These are phyloP conservation scores for Zygotorulaspora sp. DNA, from an alignment of 805 yeast genomes.

Conservation along the genomic window DNA sequence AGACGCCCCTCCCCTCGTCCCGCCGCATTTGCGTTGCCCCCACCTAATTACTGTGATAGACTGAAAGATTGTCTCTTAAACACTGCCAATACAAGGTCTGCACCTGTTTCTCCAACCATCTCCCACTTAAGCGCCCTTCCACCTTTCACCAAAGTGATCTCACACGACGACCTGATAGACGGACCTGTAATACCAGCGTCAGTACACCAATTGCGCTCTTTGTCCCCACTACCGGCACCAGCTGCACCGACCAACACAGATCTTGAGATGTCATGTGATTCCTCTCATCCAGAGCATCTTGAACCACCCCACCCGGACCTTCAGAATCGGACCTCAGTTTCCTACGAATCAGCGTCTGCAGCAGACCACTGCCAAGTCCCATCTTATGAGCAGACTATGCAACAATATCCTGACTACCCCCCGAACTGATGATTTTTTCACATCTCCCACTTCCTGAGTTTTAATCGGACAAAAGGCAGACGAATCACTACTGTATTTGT, in stretches of 20 bases:
- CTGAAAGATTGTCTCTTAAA: conserved; percentile 32
- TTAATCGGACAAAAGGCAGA: conserved; percentile 1
- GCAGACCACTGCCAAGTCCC: conserved; percentile 12
- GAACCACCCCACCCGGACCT: too few relatives aligned
- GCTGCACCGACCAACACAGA: too few relatives aligned
- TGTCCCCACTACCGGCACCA: conserved; percentile 1
- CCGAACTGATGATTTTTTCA: conserved; percentile 4
- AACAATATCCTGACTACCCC: neutral
- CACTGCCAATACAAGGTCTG: conserved; percentile 1
- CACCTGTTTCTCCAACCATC: conserved; percentile 6
- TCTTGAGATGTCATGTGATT: too few relatives aligned
- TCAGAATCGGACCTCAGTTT: too few relatives aligned
- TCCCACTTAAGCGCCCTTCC: neutral
- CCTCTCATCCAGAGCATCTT: too few relatives aligned
- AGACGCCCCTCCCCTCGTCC: conserved; percentile 7
- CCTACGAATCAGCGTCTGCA: neutral
- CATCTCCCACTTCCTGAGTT: too few relatives aligned
- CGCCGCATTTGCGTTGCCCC: conserved; percentile 13
- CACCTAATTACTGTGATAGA: conserved; percentile 19
- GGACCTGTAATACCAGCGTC: conserved; percentile 1
- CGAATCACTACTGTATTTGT: conserved; percentile 2
- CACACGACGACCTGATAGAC: neutral
- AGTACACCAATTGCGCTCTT: too few relatives aligned
- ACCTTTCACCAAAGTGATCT: neutral
- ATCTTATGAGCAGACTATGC: conserved; percentile 14